A percentile compares a stretch with the other conserved stretches of the same genome.
Conservation (phyloP, 306 rosid genomes). For the Prunus fruticosa region DNA sequence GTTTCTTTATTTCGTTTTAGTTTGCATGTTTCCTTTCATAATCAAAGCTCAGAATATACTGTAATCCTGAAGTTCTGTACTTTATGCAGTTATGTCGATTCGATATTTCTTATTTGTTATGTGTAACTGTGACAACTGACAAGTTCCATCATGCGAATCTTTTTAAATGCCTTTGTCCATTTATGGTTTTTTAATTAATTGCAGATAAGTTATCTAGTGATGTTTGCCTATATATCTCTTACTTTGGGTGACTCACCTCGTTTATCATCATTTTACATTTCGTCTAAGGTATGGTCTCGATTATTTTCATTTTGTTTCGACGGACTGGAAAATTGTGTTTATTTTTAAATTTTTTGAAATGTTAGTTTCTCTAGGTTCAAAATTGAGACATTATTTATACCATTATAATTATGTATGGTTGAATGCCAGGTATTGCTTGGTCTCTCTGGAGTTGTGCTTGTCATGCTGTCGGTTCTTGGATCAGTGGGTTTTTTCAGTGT, state of each 20-base stretch:
- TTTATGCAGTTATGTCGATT: background rate
- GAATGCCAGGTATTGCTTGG: constrained; percentile 82
- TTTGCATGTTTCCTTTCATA: constrained; percentile 2
- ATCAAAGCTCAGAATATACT: background rate
- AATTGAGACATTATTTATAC: constrained; percentile 4
- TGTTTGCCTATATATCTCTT: constrained; percentile 97
- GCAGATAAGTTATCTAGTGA: constrained; percentile 98
- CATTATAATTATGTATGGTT: constrained; percentile 20
- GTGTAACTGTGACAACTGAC: background rate
- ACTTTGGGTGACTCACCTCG: constrained; percentile 86
- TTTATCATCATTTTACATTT: constrained; percentile 65
- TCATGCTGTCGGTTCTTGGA: constrained; percentile 92
- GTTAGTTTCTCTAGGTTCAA: constrained; percentile 3
- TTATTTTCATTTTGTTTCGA: constrained; percentile 3
- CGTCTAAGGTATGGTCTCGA: constrained; percentile 73
- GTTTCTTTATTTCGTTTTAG: constrained; percentile 11
- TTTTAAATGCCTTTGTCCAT: constrained; percentile 14
- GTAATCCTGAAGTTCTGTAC: background rate
- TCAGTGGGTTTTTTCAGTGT: constrained; percentile 94
- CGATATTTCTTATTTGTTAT: background rate
- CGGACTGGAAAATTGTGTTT: background rate
- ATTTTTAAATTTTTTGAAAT: background rate
- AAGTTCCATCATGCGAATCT: background rate
- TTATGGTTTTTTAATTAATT: constrained; percentile 16
- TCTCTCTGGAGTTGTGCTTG: constrained; percentile 88